Evolutionary conservation across 257 asterid genomes (phyloP), one percentile per base, ranked within the genome.

Genomic region (Solanum ossicruentum): DNA sequence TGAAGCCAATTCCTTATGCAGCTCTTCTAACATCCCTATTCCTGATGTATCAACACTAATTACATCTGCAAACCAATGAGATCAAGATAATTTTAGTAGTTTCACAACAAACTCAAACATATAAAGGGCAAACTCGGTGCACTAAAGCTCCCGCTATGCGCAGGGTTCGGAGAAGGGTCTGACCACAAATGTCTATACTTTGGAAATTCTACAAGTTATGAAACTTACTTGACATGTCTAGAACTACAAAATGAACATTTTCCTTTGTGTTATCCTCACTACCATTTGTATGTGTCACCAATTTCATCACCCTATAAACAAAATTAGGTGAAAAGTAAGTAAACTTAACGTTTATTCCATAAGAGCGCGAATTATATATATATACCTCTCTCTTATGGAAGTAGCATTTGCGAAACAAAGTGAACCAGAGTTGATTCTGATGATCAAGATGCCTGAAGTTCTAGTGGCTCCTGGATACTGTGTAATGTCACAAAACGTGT

Each of bases 161-260:
- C 36, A 32, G 36, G 36, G 36, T 32, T 32, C 3, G 3, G 36
- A 32, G 36, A 32, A 32, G 36, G 36, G 36, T 3, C 36, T 3
- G 36, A 32, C 36, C 36, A 32, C 36, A 32, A 32, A 3, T 0
- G 32, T 28, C 32, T 28, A 28, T 36, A 36, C 39, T 36, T 28
- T 39, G 12, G 8, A 15, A 80, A 55, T 81, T 28, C 6, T 7
- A 57, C 26, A 13, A 8, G 23, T 51, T 2, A 17, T 2, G 60
- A 10, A 79, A 86, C 97, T 91, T 87, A 94, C 98, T 92, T 0
- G 95, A 90, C 91, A 94, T 84, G 88, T 94, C 98, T n/a, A 94
- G 92, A 36, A 94, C 82, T 66, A 91, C 16, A 7, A 88, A 93
- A 45, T 87, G 91, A 87, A 91, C 57, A 45, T 85, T 89, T 32